Conservation (phyloP, 2,329 filamentous ascomycete species). For the Pyricularia sp. region DNA sequence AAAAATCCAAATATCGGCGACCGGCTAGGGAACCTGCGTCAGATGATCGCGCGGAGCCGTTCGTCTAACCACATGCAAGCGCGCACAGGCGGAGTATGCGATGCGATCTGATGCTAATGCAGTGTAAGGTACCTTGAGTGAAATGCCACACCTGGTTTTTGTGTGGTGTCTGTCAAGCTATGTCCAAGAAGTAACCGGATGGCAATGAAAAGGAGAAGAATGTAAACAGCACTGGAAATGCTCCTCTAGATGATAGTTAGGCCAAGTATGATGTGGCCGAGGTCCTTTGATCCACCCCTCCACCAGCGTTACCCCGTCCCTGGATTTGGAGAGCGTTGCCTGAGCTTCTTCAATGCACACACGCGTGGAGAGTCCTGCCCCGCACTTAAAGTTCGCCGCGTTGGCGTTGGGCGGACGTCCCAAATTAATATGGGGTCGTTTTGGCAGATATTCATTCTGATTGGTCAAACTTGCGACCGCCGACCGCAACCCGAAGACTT, state of each 20-base stretch:
- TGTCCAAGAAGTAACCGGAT: not conserved
- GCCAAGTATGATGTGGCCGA: not conserved
- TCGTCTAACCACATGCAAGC: not conserved
- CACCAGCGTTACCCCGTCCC: conserved; percentile 1
- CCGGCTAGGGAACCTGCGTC: not conserved
- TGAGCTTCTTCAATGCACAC: not conserved
- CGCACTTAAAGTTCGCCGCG: not conserved
- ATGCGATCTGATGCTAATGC: not conserved
- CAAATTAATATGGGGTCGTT: not conserved
- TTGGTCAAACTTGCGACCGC: not conserved
- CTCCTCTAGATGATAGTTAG: not conserved
- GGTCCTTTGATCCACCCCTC: not conserved
- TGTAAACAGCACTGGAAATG: not conserved
- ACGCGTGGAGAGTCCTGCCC: not conserved
- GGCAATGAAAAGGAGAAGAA: not conserved
- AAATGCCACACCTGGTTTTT: not conserved
- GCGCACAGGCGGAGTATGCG: not conserved
- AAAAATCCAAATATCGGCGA: not conserved
- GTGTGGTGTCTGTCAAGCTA: not conserved
- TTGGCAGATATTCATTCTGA: not conserved
- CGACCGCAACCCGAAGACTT: not conserved
- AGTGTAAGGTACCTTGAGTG: not conserved
- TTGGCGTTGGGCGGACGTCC: not conserved
- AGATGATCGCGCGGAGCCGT: not conserved
- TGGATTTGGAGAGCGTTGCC: not conserved